Percentiles rank a stretch among this genome's conserved stretches.
Evolutionary conservation across 805 yeast genomes (phyloP).

Genomic region (Candida qinlingensis): DNA sequence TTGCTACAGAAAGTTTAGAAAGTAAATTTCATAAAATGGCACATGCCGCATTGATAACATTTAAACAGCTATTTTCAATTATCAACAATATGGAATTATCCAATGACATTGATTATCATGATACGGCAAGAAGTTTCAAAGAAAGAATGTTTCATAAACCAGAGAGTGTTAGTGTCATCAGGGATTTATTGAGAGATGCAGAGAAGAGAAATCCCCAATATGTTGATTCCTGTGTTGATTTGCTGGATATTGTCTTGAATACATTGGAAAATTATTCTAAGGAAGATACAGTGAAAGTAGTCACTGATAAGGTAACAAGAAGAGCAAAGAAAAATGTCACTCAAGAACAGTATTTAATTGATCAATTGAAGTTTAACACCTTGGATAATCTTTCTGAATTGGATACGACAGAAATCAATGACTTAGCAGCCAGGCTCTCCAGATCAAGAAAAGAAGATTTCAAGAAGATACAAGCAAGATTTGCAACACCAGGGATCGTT

Average conservation of each 20-base stretch:
- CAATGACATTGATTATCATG: slow-evolving; percentile 40
- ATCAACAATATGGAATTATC: slow-evolving; percentile 37
- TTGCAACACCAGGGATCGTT: slow-evolving; percentile 55
- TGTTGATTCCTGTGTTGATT: slow-evolving; percentile 54
- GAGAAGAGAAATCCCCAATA: slow-evolving; percentile 57
- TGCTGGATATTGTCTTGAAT: slow-evolving; percentile 59
- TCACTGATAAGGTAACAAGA: slow-evolving; percentile 39
- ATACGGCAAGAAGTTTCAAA: slow-evolving; percentile 52
- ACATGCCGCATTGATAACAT: slow-evolving; percentile 65
- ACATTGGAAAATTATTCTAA: slow-evolving; percentile 62
- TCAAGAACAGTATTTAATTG: slow-evolving; percentile 29
- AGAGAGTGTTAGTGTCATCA: slow-evolving; percentile 48
- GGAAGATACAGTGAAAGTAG: slow-evolving; percentile 45
- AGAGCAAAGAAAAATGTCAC: slow-evolving; percentile 22
- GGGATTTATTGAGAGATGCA: slow-evolving; percentile 58
- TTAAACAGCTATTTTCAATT: slow-evolving; percentile 53
- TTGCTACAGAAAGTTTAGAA: slow-evolving; percentile 35
- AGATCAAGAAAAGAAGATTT: slow-evolving; percentile 40
- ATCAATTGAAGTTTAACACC: slow-evolving; percentile 9
- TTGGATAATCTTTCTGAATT: slow-evolving; percentile 27
- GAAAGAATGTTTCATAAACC: slow-evolving; percentile 69
- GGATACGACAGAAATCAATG: slow-evolving; percentile 27
- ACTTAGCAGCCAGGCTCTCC: slow-evolving; percentile 22
- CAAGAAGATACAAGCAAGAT: slow-evolving; percentile 34
- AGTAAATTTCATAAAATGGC: slow-evolving; percentile 51